Percentiles rank a stretch among this genome's conserved stretches.
phyloP scores from a whole-genome alignment of 495 filamentous ascomycete species.

The Gamarada debralockiae region DNA sequence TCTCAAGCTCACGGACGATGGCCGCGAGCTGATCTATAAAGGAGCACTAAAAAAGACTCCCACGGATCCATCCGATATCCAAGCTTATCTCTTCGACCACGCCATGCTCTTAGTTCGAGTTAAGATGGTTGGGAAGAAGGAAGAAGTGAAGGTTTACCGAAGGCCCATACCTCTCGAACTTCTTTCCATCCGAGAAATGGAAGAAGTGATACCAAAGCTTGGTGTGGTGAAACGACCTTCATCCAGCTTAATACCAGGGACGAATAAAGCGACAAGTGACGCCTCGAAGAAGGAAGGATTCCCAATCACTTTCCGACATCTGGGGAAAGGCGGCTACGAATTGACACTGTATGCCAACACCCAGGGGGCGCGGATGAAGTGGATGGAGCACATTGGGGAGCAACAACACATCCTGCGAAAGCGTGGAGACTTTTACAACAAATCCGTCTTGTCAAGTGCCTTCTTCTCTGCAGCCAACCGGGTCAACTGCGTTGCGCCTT shows the following conservation, averaged over 20 bases:
- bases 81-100: constrained; percentile 94
- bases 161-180: constrained; percentile 95
- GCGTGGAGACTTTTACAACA: constrained; percentile 90
- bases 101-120: constrained; percentile 84
- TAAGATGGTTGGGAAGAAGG: constrained; percentile 87
- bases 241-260: constrained; percentile 77
- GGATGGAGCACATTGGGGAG: constrained; percentile 90
- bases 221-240: constrained; percentile 85
- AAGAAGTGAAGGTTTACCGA: constrained; percentile 91
- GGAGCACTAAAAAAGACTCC: constrained; percentile 88
- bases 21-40: constrained; percentile 89
- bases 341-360: constrained; percentile 83
- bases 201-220: constrained; percentile 78
- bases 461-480: constrained; percentile 81
- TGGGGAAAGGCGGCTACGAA: constrained; percentile 96
- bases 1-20: constrained; percentile 90
- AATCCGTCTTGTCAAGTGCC: constrained; percentile 74
- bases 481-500: constrained; percentile 88
- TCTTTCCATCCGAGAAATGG: constrained; percentile 92
- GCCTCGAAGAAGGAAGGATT: constrained; percentile 68
- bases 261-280: constrained; percentile 45
- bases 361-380: constrained; percentile 79
- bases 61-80: constrained; percentile 82
- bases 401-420: constrained; percentile 83
- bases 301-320: constrained; percentile 96